Base-by-base conservation (phyloP, 2,329 filamentous ascomycete species). In the Diaporthe nobilis region DNA sequence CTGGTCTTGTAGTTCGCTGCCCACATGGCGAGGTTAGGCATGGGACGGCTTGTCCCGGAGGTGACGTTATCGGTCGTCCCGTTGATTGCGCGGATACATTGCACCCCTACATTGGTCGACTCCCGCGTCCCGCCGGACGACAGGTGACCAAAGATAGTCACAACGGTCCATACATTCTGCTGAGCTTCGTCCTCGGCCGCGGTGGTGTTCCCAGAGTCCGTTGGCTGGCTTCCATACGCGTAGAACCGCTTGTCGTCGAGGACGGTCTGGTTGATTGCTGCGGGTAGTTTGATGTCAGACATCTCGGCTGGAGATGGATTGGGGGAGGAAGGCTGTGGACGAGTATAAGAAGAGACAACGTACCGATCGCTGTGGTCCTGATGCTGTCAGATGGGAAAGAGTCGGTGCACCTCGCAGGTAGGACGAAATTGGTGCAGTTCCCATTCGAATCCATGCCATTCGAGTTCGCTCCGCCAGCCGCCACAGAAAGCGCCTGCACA, bases 241-340 rank as follows among this genome's bases (percentile, higher is more conserved):
- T 71, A 75, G 42, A 75, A 75, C 10, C 65, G 73, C n/a, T 75
- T 75, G 51, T 60, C 47, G 57, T 71, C 73, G 22, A 75, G 73
- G 4, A 71, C 28, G 4, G 65, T 71, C 39, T 71, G 67, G 25
- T 63, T 75, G 73, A 75, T 65, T 8, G 34, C 73, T 75, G 37
- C 12, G 25, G 13, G 47, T 60, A 20, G 3, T 12, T 31, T 20
- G 9, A 12, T 22, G 25, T 72, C 37, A 72, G 55, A 28, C 4
- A 28, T 22, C 9, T 60, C 5, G 39, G 15, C 17, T n/a, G 13
- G 17, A 49, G n/a, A 25, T 1, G 28, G 4, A 22, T 8, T 34
- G 1, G 34, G 20, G 39, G 12, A 37, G n/a, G 6, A 13, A 25
- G 9, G 17, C 12, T 17, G 9, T 20, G 39, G 28, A 17, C 17